Percentiles rank a stretch among this genome's conserved stretches.
These are phyloP conservation scores for Hypoxylon trugodes DNA, from an alignment of 495 filamentous ascomycete species.

Conservation along the genomic window DNA sequence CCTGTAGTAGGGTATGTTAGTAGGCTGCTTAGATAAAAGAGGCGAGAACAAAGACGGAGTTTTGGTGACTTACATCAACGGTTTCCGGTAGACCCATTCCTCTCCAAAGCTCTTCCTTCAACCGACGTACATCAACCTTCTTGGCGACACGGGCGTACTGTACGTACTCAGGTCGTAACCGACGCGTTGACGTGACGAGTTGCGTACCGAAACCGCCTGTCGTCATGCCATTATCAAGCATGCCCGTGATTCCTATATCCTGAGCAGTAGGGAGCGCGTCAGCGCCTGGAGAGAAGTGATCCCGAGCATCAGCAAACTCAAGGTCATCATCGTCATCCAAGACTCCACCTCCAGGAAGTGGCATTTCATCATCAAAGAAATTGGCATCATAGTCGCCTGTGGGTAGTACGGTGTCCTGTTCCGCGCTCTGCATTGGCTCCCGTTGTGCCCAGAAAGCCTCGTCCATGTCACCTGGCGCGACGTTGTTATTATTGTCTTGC, in stretches of 20 bases:
- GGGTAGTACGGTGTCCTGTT: slow-evolving; percentile 54
- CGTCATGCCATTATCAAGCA: slow-evolving; percentile 57
- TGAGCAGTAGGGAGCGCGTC: slow-evolving; percentile 59
- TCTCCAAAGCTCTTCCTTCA: slow-evolving; percentile 97
- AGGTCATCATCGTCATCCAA: slow-evolving; percentile 80
- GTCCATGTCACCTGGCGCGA: slow-evolving; percentile 80
- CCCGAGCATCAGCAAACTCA: slow-evolving; percentile 89
- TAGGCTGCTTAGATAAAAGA: neutral
- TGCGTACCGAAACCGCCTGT: slow-evolving; percentile 85
- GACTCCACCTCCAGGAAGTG: slow-evolving; percentile 72
- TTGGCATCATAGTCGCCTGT: slow-evolving; percentile 91
- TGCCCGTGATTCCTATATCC: slow-evolving; percentile 56
- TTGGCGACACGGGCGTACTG: slow-evolving; percentile 96
- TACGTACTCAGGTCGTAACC: slow-evolving; percentile 91
- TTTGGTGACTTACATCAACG: slow-evolving; percentile 47
- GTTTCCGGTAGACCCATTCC: slow-evolving; percentile 74
- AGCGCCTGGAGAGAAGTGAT: slow-evolving; percentile 82
- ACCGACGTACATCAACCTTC: slow-evolving; percentile 94
- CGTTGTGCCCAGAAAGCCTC: slow-evolving; percentile 97
- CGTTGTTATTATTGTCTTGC: slow-evolving; percentile 58
- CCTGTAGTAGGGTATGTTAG: slow-evolving; percentile 29
- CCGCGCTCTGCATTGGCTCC: slow-evolving; percentile 52
- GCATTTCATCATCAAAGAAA: slow-evolving; percentile 97
- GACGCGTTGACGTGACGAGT: slow-evolving; percentile 85
- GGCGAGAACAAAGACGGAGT: neutral